phyloP scores from a whole-genome alignment of 2,329 filamentous ascomycete genomes.

The Aspergillus intermedius region DNA sequence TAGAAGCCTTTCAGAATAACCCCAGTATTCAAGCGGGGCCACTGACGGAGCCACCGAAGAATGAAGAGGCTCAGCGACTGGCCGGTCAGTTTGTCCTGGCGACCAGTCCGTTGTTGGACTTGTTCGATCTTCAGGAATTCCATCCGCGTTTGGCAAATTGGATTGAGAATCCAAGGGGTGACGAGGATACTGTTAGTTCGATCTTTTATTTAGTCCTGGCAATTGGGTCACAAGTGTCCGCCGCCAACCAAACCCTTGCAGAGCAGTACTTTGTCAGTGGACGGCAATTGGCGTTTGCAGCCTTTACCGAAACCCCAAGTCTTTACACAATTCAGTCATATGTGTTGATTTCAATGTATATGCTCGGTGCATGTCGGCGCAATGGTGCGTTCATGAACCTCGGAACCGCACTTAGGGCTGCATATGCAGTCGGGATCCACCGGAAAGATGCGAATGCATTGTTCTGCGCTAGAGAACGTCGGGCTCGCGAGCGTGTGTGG shows the following conservation, averaged over 20 bases:
- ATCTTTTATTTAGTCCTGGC: slow-evolving; percentile 48
- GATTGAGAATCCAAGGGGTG: slow-evolving; percentile 30
- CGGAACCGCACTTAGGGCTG: slow-evolving; percentile 46
- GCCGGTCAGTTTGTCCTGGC: slow-evolving; percentile 41
- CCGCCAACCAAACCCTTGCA: slow-evolving; percentile 35
- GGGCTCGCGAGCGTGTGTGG: slow-evolving; percentile 46
- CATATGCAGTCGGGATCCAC: slow-evolving; percentile 49
- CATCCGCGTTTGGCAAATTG: slow-evolving; percentile 33
- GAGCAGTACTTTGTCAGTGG: slow-evolving; percentile 45
- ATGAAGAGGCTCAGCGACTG: slow-evolving; percentile 36
- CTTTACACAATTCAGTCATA: slow-evolving; percentile 48
- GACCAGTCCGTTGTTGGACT: slow-evolving; percentile 44
- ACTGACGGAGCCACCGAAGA: slow-evolving; percentile 23
- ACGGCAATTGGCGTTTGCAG: slow-evolving; percentile 38
- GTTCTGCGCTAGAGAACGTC: slow-evolving; percentile 38
- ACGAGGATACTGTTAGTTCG: slow-evolving; percentile 39
- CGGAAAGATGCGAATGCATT: slow-evolving; percentile 47
- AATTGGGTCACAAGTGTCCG: slow-evolving; percentile 41
- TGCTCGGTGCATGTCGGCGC: slow-evolving; percentile 46
- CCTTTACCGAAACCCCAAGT: slow-evolving; percentile 45
- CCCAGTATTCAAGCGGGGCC: slow-evolving; percentile 23
- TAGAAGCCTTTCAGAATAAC: slow-evolving; percentile 34
- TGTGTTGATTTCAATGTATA: slow-evolving; percentile 46
- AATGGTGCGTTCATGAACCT: slow-evolving; percentile 50
- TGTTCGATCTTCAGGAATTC: slow-evolving; percentile 44